These are phyloP conservation scores for Trichophaea hybrida DNA, from an alignment of 2,329 filamentous ascomycete genomes.

Conservation along the genomic window DNA sequence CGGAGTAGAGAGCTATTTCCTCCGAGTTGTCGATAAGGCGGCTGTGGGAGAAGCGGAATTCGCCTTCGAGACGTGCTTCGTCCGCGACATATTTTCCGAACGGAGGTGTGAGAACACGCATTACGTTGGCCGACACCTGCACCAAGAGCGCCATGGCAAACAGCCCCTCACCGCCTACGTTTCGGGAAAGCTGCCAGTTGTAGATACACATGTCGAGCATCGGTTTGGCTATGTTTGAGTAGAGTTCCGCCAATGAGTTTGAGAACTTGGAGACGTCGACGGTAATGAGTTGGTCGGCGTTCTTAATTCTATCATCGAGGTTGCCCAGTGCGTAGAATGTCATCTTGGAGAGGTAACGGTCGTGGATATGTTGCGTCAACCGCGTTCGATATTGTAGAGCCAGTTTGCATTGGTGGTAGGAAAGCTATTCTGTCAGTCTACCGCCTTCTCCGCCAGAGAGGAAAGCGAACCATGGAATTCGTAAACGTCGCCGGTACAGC, in stretches of 20 bases:
- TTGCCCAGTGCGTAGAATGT: slow-evolving; percentile 95
- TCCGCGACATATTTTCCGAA: slow-evolving; percentile 97
- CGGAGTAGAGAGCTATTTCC: slow-evolving; percentile 81
- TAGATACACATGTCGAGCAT: slow-evolving; percentile 93
- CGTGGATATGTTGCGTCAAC: slow-evolving; percentile 86
- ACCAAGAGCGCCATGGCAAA: slow-evolving; percentile 92
- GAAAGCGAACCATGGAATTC: slow-evolving; percentile 80
- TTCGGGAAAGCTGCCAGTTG: slow-evolving; percentile 83
- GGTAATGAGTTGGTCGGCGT: slow-evolving; percentile 91
- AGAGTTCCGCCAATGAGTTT: slow-evolving; percentile 84
- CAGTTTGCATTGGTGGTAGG: slow-evolving; percentile 91
- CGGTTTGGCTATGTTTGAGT: slow-evolving; percentile 91
- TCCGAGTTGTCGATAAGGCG: slow-evolving; percentile 91
- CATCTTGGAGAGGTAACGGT: slow-evolving; percentile 91
- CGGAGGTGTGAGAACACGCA: slow-evolving; percentile 86
- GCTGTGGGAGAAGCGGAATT: slow-evolving; percentile 91
- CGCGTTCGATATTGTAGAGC: slow-evolving; percentile 85
- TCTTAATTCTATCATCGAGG: slow-evolving; percentile 93
- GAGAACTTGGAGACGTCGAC: slow-evolving; percentile 95
- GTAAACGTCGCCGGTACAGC: slow-evolving; percentile 93
- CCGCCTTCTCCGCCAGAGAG: neutral
- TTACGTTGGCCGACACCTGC: slow-evolving; percentile 79
- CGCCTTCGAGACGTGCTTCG: slow-evolving; percentile 83
- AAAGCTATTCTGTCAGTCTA: slow-evolving; percentile 44
- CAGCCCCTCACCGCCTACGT: slow-evolving; percentile 88